phyloP scores from a whole-genome alignment of 169 alveolate species.

The Nephromyces sp. region DNA sequence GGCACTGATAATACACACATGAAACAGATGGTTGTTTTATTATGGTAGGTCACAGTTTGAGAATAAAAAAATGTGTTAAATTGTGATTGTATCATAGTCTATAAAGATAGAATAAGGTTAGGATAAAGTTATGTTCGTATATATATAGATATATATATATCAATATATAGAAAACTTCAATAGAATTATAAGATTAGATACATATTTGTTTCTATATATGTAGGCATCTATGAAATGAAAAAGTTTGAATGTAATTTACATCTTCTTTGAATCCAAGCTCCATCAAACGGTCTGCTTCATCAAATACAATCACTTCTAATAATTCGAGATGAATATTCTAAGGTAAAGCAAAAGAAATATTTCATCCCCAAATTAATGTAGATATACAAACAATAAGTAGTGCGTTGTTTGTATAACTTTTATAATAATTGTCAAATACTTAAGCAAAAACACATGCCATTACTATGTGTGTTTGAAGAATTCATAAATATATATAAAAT shows the following conservation, averaged over 20 bases:
- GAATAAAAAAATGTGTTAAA: too few relatives aligned
- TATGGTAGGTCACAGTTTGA: too few relatives aligned
- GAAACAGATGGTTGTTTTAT: too few relatives aligned
- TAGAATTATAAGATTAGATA: background rate
- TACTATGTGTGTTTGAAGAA: background rate
- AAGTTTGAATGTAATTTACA: background rate
- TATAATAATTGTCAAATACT: background rate
- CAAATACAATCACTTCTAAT: slow-evolving; percentile 78
- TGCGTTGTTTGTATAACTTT: background rate
- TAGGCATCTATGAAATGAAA: background rate
- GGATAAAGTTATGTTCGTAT: too few relatives aligned
- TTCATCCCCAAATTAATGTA: background rate
- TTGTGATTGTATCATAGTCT: too few relatives aligned
- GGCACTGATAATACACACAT: slow-evolving; percentile 3
- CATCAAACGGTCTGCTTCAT: slow-evolving; percentile 89
- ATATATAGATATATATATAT: background rate
- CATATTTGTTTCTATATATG: background rate
- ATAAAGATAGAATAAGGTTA: too few relatives aligned
- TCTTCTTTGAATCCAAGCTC: slow-evolving; percentile 88
- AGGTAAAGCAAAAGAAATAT: background rate
- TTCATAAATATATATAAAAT: background rate
- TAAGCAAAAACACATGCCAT: background rate
- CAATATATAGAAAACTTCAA: background rate
- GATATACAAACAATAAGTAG: background rate
- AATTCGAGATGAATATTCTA: slow-evolving; percentile 55